Conservation (phyloP, 2,329 filamentous ascomycete species). For the Periconia digitata region DNA sequence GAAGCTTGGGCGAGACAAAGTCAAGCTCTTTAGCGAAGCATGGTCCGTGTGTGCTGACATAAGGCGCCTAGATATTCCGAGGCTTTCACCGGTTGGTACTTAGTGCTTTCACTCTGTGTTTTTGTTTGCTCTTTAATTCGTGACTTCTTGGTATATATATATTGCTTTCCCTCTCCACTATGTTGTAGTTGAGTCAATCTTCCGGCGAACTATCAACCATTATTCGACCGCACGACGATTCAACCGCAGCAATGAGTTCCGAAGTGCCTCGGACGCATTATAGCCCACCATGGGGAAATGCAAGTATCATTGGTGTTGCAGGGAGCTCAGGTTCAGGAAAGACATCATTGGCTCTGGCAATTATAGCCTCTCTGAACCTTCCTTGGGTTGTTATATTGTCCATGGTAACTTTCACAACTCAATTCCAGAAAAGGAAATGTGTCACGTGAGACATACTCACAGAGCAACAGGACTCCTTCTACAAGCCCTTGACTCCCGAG, state of each 20-base stretch:
- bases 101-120: background rate
- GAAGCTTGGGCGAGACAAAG: constrained; percentile 25
- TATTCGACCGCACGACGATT: background rate
- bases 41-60: constrained; percentile 5
- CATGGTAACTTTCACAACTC: constrained; percentile 63
- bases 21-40: constrained; percentile 26
- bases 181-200: constrained; percentile 3
- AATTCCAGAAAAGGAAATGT: background rate
- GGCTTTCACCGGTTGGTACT: background rate
- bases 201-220: too few species aligned
- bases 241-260: constrained; percentile 21
- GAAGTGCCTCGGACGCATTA: constrained; percentile 63
- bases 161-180: background rate
- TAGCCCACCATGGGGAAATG: constrained; percentile 91
- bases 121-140: background rate
- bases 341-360: constrained; percentile 88
- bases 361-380: constrained; percentile 84
- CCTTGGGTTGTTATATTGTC: constrained; percentile 98
- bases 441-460: constrained; percentile 29
- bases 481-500: constrained; percentile 82
- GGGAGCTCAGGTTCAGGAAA: constrained; percentile 95
- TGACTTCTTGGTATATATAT: background rate
- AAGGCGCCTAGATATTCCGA: background rate
- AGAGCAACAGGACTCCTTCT: constrained; percentile 81
- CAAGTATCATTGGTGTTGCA: constrained; percentile 94